Conservation (phyloP, 306 rosid genomes). For the Citrullus amarus region DNA sequence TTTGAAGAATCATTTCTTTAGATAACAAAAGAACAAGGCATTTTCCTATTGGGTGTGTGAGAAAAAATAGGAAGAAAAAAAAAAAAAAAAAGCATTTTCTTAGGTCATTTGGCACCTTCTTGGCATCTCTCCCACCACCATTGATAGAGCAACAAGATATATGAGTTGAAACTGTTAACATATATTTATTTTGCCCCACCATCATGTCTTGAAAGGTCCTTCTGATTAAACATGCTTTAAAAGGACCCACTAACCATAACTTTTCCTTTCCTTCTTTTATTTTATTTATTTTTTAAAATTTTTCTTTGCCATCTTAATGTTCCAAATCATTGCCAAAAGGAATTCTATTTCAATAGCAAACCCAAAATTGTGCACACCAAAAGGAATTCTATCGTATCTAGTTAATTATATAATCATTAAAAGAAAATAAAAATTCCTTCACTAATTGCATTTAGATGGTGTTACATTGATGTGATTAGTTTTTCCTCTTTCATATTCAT, state of each 20-base stretch:
- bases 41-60: neutral
- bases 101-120: neutral
- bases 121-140: slow-evolving; percentile 7
- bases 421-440: neutral
- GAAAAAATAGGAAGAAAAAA: neutral
- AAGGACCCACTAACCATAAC: neutral
- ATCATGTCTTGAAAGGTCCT: neutral
- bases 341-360: neutral
- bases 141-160: slow-evolving; percentile 1
- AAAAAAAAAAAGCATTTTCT: neutral
- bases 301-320: neutral
- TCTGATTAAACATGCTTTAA: slow-evolving; percentile 2
- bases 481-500: too few species aligned
- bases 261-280: too few species aligned
- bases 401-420: neutral
- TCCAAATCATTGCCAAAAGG: neutral
- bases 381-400: neutral
- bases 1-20: neutral
- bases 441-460: neutral
- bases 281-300: too few species aligned
- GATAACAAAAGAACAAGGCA: neutral
- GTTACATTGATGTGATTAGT: neutral
- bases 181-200: neutral
- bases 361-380: neutral
- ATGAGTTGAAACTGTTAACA: neutral